A percentile compares a stretch with the other conserved stretches of the same genome.
Evolutionary conservation across 2,329 filamentous ascomycete species (phyloP).

Genomic region (Ilyonectria sp.): DNA sequence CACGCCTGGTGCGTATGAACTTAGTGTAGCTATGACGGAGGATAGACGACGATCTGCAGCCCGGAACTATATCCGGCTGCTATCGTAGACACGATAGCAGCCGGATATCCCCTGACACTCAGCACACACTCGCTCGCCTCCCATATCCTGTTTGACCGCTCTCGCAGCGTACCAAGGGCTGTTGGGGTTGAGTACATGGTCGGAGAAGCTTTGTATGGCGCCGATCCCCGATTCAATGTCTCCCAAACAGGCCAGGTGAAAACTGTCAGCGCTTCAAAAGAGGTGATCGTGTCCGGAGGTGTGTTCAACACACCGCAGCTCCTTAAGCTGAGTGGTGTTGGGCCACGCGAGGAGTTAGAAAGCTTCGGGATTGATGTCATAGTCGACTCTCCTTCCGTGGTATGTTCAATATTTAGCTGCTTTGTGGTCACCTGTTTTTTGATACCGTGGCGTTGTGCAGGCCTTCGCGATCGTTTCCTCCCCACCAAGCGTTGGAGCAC

Average conservation of each 20-base stretch:
- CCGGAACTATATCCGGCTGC: conserved; percentile 42
- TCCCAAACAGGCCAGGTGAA: conserved; percentile 17
- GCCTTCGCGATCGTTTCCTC: no score
- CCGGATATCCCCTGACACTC: conserved; percentile 62
- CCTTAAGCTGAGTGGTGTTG: conserved; percentile 65
- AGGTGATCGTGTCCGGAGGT: conserved; percentile 44
- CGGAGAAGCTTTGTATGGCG: conserved; percentile 59
- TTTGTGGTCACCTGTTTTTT: no score
- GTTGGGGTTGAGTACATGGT: conserved; percentile 54
- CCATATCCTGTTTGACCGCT: conserved; percentile 52
- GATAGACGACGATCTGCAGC: conserved; percentile 31
- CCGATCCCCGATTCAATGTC: conserved; percentile 50
- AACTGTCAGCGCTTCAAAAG: conserved; percentile 36
- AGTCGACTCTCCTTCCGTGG: conserved; percentile 63
- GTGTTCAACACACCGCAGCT: conserved; percentile 57
- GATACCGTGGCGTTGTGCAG: no score
- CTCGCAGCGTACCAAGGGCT: conserved; percentile 28
- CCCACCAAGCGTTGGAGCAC: no score
- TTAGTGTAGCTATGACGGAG: conserved; percentile 46
- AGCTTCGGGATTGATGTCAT: conserved; percentile 58
- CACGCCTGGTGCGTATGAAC: conserved; percentile 49
- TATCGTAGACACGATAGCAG: conserved; percentile 59
- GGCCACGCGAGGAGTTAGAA: conserved; percentile 57
- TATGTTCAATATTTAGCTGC: conserved; percentile 10
- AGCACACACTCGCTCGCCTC: conserved; percentile 55